Evolutionary conservation across 352 stramenopile species (phyloP).

Genomic region (Pythium volutum): DNA sequence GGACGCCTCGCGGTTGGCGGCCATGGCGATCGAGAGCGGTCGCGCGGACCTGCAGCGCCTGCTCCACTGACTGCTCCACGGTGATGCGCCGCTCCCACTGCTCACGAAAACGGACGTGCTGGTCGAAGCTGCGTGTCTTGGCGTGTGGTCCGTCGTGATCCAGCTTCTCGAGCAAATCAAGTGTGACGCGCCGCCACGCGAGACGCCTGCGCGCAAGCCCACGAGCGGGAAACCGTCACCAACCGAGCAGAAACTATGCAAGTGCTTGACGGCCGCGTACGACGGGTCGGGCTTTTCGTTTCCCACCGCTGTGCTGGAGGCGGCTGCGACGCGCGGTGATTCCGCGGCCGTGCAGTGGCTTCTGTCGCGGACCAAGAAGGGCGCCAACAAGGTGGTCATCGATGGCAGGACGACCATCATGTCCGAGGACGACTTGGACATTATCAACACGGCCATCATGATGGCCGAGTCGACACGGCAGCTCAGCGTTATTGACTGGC

Average conservation of each 20-base stretch:
- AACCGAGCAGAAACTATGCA: neutral
- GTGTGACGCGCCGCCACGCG: neutral
- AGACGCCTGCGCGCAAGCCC: neutral
- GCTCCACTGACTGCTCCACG: neutral
- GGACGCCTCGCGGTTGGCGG: neutral
- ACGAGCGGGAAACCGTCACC: neutral
- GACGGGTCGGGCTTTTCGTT: neutral
- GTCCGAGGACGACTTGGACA: neutral
- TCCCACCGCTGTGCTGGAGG: neutral
- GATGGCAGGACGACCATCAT: neutral
- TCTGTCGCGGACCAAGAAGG: neutral
- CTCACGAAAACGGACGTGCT: neutral
- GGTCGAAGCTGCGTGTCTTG: neutral
- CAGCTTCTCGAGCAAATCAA: neutral
- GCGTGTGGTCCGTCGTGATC: neutral
- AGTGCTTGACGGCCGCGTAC: neutral
- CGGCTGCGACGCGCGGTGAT: neutral
- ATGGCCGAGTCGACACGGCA: neutral
- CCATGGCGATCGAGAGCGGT: neutral
- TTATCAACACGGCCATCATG: slow-evolving; percentile 1
- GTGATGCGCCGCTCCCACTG: neutral
- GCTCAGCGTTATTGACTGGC: neutral
- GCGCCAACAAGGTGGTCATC: neutral
- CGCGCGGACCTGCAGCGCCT: neutral
- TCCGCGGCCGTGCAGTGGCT: neutral